Evolutionary conservation across 2,329 filamentous ascomycete species (phyloP).

Genomic region (Diaporthe humulicola): DNA sequence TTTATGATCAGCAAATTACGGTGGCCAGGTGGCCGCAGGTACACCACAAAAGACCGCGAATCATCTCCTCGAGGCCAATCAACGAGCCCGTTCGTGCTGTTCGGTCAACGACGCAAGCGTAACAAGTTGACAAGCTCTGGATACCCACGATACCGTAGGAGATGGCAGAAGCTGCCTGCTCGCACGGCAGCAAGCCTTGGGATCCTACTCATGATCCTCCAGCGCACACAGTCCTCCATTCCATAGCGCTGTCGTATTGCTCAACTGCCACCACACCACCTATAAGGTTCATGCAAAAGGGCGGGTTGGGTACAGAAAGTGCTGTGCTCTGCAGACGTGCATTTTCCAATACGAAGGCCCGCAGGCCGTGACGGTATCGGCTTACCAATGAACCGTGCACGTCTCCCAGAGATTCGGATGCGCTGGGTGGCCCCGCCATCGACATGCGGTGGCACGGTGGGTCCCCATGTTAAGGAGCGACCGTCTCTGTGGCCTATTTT

Average conservation of each 20-base stretch:
- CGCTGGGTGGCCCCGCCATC: neutral
- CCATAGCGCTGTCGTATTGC: constrained; percentile 9
- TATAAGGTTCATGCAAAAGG: constrained; percentile 17
- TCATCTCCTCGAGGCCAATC: neutral
- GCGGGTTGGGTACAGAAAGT: constrained; percentile 2
- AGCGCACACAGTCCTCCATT: neutral
- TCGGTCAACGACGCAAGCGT: neutral
- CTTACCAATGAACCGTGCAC: constrained; percentile 29
- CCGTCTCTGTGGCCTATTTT: constrained; percentile 34
- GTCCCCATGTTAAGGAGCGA: constrained; percentile 34
- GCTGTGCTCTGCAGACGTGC: constrained; percentile 20
- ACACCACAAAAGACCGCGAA: constrained; percentile 2
- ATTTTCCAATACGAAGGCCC: constrained; percentile 35
- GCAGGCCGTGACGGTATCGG: constrained; percentile 1
- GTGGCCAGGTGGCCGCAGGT: neutral
- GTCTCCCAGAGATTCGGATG: neutral
- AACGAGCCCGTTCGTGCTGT: neutral
- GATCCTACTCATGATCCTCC: constrained; percentile 21
- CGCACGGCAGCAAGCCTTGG: neutral
- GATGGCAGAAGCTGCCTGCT: neutral
- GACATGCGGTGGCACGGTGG: constrained; percentile 25
- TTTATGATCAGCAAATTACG: constrained; percentile 1
- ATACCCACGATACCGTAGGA: neutral
- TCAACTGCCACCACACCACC: constrained; percentile 25
- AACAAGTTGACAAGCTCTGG: neutral